Evolutionary conservation across 2,329 filamentous ascomycete species (phyloP).

Genomic region (Fusarium tuaranense): DNA sequence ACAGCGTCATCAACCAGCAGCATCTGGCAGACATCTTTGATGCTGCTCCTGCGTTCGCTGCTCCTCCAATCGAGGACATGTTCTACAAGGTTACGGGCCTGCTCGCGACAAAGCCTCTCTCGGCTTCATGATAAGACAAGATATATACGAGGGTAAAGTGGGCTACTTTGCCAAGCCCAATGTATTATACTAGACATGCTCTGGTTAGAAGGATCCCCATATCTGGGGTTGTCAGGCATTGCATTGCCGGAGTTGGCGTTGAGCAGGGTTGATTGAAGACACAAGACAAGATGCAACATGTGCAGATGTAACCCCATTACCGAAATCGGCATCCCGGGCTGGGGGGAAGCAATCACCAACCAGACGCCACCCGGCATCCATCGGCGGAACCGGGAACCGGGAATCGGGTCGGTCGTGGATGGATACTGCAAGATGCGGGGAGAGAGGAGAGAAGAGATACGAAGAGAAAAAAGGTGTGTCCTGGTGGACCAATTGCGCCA

Average conservation of each 20-base stretch:
- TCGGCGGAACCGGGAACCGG: constrained; percentile 18
- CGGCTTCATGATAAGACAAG: constrained; percentile 36
- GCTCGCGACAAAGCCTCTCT: constrained; percentile 68
- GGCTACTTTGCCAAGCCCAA: constrained; percentile 13
- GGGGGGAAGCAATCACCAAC: constrained; percentile 31
- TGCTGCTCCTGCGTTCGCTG: constrained; percentile 73
- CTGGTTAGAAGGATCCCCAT: constrained; percentile 20
- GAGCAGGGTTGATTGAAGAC: constrained; percentile 25
- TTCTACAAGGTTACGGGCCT: constrained; percentile 76
- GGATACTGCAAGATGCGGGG: constrained; percentile 23
- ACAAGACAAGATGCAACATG: constrained; percentile 5
- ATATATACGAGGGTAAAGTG: constrained; percentile 27
- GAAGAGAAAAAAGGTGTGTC: constrained; percentile 30
- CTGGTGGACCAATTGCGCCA: constrained; percentile 52
- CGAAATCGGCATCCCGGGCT: constrained; percentile 20
- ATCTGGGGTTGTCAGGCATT: constrained; percentile 18
- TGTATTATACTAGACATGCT: constrained; percentile 36
- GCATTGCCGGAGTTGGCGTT: constrained; percentile 29
- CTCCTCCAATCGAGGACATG: constrained; percentile 79
- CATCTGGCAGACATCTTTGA: constrained; percentile 79
- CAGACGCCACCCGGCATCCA: constrained; percentile 33
- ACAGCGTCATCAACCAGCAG: constrained; percentile 74
- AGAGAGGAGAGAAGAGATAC: constrained; percentile 2
- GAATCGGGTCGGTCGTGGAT: constrained; percentile 25
- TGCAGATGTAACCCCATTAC: constrained; percentile 1